Evolutionary conservation across 2,329 filamentous ascomycete genomes (phyloP), one percentile per base, ranked within the genome.

Genomic region (Paecilomyces fulvus): DNA sequence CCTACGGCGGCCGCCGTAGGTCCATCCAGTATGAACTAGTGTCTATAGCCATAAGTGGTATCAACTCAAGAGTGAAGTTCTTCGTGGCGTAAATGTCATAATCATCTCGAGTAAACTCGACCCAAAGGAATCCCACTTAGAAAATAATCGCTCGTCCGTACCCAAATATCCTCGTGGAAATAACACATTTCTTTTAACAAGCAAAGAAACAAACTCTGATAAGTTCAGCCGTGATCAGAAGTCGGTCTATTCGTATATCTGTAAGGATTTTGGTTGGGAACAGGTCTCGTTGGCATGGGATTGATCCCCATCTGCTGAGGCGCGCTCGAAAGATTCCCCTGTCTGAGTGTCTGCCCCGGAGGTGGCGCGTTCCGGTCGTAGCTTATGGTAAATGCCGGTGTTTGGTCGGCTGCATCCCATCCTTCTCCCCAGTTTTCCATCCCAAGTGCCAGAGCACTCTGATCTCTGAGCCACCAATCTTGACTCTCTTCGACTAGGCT

Each of bases 401-500:
- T 53, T 14, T 62, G 48, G 1, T 70, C 55, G 25, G 59, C 53
- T 6, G 63, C 52, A 53, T 59, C 62, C 69, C 69, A 72, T 37
- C 60, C 58, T 28, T 65, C 67, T 20, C 60, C 63, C 84, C 84
- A 88, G 55, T 84, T 85, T 25, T 81, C 84, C 60, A 87, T 82
- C 1, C 84, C 84, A 3, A 80, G 68, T 0, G 81, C 83, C 3
- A 87, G 70, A 52, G 81, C 80, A 17, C 76, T 79, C 63, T 87
- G 83, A 63, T 88, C 85, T 33, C 79, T 74, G 55, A 84, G 76
- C 77, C 83, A 85, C 82, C 81, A 85, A 62, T 87, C 81, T 58
- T 86, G 83, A 51, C 80, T 82, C 52, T 87, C 83, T 50, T 82
- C 78, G 3, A 87, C 77, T 4, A 87, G 69, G 49, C 81, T 80